These are phyloP conservation scores for Malassezia caprae DNA, from an alignment of 1,284 basidiomycete genomes.

Conservation along the genomic window DNA sequence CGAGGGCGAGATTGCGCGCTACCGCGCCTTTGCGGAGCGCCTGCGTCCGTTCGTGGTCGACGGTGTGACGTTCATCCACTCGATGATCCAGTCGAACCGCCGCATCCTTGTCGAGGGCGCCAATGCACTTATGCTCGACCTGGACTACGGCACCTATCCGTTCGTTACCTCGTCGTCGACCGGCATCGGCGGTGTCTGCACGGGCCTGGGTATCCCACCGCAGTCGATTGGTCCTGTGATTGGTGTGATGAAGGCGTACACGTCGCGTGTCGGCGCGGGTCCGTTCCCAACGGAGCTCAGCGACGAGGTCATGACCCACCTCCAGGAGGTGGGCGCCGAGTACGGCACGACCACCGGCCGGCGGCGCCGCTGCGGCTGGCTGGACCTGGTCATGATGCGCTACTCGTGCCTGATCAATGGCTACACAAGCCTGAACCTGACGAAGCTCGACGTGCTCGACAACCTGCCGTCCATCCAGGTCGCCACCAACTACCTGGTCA, in stretches of 20 bases:
- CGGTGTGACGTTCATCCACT: conserved; percentile 73
- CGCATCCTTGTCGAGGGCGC: conserved; percentile 87
- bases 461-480: conserved; percentile 78
- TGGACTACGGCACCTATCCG: conserved; percentile 96
- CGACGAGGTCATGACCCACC: conserved; percentile 69
- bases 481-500: conserved; percentile 66
- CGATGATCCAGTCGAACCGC: conserved; percentile 63
- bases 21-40: conserved; percentile 75
- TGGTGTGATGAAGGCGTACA: conserved; percentile 95
- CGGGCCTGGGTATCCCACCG: conserved; percentile 87
- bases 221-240: conserved; percentile 71
- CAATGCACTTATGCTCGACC: conserved; percentile 93
- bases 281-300: conserved; percentile 95
- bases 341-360: conserved; percentile 87
- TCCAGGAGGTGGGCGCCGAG: conserved; percentile 88
- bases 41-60: conserved; percentile 81
- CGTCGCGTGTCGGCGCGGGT: conserved; percentile 89
- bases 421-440: conserved; percentile 84
- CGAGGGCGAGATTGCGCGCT: conserved; percentile 84
- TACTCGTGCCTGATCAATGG: conserved; percentile 92
- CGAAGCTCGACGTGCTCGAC: conserved; percentile 89
- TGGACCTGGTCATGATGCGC: conserved; percentile 87
- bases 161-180: conserved; percentile 92
- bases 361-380: conserved; percentile 86
- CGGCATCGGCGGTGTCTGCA: conserved; percentile 85